These are phyloP conservation scores for Apostasia shenzhenica DNA, from an alignment of 106 monocot genomes.

Conservation along the genomic window DNA sequence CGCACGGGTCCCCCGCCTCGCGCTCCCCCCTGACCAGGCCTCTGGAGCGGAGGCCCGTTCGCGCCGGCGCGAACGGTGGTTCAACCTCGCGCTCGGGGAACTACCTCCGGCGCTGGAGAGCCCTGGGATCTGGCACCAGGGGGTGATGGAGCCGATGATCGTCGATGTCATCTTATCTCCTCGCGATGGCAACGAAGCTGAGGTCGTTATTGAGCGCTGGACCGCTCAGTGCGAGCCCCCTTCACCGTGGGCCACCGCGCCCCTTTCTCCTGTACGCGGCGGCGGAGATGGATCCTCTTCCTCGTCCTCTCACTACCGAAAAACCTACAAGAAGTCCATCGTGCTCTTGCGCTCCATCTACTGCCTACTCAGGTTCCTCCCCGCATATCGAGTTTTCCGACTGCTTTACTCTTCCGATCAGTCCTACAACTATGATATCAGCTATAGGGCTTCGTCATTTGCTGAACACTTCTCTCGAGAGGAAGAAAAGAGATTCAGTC, in stretches of 20 bases:
- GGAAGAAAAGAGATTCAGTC: slow-evolving; percentile 44
- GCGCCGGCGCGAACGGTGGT: slow-evolving; percentile 64
- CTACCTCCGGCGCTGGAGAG: slow-evolving; percentile 43
- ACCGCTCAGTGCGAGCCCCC: slow-evolving; percentile 2
- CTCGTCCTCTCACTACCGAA: slow-evolving; percentile 16
- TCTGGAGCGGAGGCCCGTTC: not conserved
- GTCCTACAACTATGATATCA: slow-evolving; percentile 59
- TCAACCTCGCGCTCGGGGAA: slow-evolving; percentile 81
- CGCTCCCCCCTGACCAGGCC: not conserved
- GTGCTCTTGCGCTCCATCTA: slow-evolving; percentile 72
- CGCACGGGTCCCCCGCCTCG: slow-evolving; percentile 49
- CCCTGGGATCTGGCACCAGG: slow-evolving; percentile 26
- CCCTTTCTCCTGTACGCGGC: slow-evolving; percentile 5
- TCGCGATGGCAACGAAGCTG: slow-evolving; percentile 3
- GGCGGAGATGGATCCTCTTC: not conserved
- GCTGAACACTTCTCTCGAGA: slow-evolving; percentile 56
- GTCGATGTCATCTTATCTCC: slow-evolving; percentile 67
- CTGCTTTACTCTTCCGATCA: slow-evolving; percentile 45
- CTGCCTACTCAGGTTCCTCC: slow-evolving; percentile 61
- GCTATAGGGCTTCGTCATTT: slow-evolving; percentile 65
- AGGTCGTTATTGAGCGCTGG: slow-evolving; percentile 36
- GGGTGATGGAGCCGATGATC: slow-evolving; percentile 46
- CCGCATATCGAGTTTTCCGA: slow-evolving; percentile 50
- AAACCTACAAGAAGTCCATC: slow-evolving; percentile 71
- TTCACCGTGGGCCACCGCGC: slow-evolving; percentile 4